phyloP scores from a whole-genome alignment of 179 eudicot species.

The Nepenthes alata region DNA sequence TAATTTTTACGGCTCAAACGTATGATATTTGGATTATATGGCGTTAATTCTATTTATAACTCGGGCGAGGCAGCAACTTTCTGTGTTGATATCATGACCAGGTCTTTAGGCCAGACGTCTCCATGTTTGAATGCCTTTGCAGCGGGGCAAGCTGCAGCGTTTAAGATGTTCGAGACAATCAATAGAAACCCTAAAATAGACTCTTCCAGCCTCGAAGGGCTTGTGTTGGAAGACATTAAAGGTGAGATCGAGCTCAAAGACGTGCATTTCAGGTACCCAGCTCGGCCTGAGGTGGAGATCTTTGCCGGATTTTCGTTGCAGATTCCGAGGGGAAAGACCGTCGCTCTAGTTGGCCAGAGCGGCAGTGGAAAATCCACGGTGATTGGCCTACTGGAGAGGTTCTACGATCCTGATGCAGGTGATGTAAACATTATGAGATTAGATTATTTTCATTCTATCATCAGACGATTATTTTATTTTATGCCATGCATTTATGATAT shows the following conservation, averaged over 20 bases:
- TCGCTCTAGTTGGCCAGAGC: conserved; percentile 84
- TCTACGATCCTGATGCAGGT: conserved; percentile 88
- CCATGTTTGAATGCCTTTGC: conserved; percentile 71
- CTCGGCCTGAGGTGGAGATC: conserved; percentile 67
- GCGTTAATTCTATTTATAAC: too few species aligned
- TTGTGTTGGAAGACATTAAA: conserved; percentile 38
- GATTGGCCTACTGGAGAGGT: conserved; percentile 67
- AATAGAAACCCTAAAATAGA: conserved; percentile 52
- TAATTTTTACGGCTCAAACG: neutral
- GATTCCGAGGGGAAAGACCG: conserved; percentile 55
- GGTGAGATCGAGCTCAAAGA: conserved; percentile 74
- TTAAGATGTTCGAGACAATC: conserved; percentile 80
- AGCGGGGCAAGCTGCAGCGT: conserved; percentile 84
- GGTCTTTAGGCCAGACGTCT: conserved; percentile 71
- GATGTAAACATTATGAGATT: conserved; percentile 16
- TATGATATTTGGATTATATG: too few species aligned
- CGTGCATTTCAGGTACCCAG: conserved; percentile 64
- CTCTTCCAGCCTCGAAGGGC: conserved; percentile 44
- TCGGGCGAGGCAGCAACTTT: neutral
- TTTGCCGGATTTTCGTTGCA: conserved; percentile 56
- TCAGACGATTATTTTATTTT: too few species aligned
- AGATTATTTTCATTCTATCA: too few species aligned
- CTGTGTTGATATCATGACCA: conserved; percentile 10
- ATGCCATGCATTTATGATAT: too few species aligned
- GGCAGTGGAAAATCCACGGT: conserved; percentile 92